phyloP scores from a whole-genome alignment of 2,329 filamentous ascomycete species.

The Neonectria coccinea region DNA sequence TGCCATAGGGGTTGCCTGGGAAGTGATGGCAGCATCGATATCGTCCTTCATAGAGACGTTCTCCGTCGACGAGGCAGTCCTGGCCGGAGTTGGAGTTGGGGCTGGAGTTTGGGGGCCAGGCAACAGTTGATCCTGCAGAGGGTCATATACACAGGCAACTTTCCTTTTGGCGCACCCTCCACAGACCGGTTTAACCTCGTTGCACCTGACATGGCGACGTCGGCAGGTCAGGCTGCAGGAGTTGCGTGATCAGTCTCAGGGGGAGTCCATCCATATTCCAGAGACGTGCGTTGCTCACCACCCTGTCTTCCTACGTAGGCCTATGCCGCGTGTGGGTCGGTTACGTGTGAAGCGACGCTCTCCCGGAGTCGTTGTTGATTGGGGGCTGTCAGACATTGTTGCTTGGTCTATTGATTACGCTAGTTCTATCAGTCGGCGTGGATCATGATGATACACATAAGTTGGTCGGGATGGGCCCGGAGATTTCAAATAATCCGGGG shows the following conservation, averaged over 20 bases:
- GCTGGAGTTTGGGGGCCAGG: not conserved
- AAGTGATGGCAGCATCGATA: too few relatives aligned
- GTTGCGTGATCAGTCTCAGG: not conserved
- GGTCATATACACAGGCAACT: not conserved
- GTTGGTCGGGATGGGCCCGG: too few relatives aligned
- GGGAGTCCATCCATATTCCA: too few relatives aligned
- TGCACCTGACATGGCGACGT: slow-evolving; percentile 29
- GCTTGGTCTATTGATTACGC: not conserved
- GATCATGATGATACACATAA: not conserved
- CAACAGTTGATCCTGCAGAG: not conserved
- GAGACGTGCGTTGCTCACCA: slow-evolving; percentile 18
- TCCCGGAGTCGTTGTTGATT: not conserved
- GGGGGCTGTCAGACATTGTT: not conserved
- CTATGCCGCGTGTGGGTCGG: slow-evolving; percentile 32
- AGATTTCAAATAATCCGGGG: not conserved
- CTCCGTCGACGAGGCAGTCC: not conserved
- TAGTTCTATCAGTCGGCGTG: not conserved
- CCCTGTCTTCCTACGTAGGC: slow-evolving; percentile 29
- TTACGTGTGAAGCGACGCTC: slow-evolving; percentile 24
- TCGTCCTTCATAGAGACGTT: not conserved
- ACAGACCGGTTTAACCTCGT: slow-evolving; percentile 28
- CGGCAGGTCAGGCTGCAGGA: slow-evolving; percentile 26
- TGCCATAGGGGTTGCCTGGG: too few relatives aligned
- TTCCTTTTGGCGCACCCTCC: slow-evolving; percentile 30
- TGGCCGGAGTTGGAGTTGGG: not conserved